Conservation (phyloP, 1,284 basidiomycete genomes). For the Laetiporus sulphureus region DNA sequence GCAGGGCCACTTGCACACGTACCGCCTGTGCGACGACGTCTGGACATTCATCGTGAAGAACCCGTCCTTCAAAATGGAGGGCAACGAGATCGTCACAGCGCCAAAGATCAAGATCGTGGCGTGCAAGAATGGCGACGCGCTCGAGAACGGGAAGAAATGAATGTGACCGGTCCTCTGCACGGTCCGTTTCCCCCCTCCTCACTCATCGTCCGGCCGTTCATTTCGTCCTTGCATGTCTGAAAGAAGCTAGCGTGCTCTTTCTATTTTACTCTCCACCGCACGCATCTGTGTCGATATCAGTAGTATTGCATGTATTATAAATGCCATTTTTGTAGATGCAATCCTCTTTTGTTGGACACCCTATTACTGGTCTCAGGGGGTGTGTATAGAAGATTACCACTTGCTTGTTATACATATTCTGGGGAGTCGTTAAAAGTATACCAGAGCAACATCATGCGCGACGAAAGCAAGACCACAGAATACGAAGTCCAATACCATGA, state of each 20-base stretch:
- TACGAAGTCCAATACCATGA: background rate
- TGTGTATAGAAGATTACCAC: too few relatives aligned
- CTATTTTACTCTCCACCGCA: too few relatives aligned
- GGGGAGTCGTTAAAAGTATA: too few relatives aligned
- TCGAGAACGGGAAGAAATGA: conserved; percentile 69
- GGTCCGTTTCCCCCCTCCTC: background rate
- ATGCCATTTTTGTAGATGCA: too few relatives aligned
- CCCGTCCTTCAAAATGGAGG: conserved; percentile 92
- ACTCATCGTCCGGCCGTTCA: conserved; percentile 1
- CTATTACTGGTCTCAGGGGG: too few relatives aligned
- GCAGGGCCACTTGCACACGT: conserved; percentile 86
- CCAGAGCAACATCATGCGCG: too few relatives aligned
- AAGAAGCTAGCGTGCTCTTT: too few relatives aligned
- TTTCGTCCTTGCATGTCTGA: too few relatives aligned
- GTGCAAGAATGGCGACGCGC: conserved; percentile 86
- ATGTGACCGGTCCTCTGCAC: background rate
- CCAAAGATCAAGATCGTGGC: conserved; percentile 92
- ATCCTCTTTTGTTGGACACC: too few relatives aligned
- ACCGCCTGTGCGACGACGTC: conserved; percentile 93
- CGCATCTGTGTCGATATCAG: background rate
- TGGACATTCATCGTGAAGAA: conserved; percentile 96
- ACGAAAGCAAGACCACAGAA: background rate
- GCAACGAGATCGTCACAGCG: conserved; percentile 72
- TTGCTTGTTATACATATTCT: too few relatives aligned
- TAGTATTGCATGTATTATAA: conserved; percentile 4